These are phyloP conservation scores for Coprinopsis sp. DNA, from an alignment of 768 basidiomycete genomes.

Conservation along the genomic window DNA sequence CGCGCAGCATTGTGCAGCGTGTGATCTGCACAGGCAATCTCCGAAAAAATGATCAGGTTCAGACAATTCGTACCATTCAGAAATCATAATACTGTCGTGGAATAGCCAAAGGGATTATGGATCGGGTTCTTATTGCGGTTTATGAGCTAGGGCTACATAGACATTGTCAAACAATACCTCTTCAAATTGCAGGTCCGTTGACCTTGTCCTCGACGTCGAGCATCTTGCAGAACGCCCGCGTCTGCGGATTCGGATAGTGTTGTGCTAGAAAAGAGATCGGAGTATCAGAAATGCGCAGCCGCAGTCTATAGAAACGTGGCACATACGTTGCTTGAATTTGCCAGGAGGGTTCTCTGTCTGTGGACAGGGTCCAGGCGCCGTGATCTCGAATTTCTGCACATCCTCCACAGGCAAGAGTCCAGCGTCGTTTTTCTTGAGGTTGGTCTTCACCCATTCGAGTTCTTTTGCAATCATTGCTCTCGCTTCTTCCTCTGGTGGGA, in stretches of 20 bases:
- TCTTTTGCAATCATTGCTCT: slow-evolving; percentile 54
- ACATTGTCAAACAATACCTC: no score
- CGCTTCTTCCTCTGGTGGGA: slow-evolving; percentile 56
- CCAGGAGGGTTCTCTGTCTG: slow-evolving; percentile 8
- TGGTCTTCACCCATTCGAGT: slow-evolving; percentile 60
- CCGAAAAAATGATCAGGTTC: no score
- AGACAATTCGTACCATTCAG: no score
- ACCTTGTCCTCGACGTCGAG: slow-evolving; percentile 72
- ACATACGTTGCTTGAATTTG: slow-evolving; percentile 32
- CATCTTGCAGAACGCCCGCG: slow-evolving; percentile 78
- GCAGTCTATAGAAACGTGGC: background rate
- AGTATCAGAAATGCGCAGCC: slow-evolving; percentile 18
- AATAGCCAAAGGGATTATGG: no score
- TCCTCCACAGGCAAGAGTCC: slow-evolving; percentile 41
- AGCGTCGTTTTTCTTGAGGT: slow-evolving; percentile 38
- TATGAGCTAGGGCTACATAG: no score
- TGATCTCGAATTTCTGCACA: slow-evolving; percentile 64
- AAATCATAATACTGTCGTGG: no score
- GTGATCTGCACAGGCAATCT: no score
- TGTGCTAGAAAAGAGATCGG: slow-evolving; percentile 44
- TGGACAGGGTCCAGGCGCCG: slow-evolving; percentile 48
- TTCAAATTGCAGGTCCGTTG: no score
- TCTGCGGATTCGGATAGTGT: slow-evolving; percentile 86
- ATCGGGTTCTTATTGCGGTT: no score
- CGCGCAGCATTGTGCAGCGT: no score